phyloP scores from a whole-genome alignment of 768 basidiomycete genomes.

The Mycena leptocephala region DNA sequence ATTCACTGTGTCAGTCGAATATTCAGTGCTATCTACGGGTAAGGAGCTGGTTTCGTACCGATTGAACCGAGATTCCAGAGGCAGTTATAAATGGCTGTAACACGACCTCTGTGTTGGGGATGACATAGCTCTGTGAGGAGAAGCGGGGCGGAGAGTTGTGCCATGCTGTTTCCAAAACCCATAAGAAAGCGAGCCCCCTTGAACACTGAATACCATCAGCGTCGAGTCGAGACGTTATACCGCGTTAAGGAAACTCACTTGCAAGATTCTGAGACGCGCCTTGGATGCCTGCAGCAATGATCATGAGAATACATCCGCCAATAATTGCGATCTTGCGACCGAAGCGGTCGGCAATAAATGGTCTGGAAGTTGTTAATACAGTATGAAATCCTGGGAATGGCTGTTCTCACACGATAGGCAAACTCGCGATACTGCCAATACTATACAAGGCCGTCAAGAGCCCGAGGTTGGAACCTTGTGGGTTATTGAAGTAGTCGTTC shows the following conservation, averaged over 20 bases:
- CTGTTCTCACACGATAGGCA: no score
- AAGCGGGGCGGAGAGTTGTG: constrained; percentile 27
- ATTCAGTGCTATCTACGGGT: constrained; percentile 13
- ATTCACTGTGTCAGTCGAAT: constrained; percentile 23
- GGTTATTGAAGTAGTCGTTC: constrained; percentile 25
- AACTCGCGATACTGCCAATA: no score
- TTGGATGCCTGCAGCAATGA: constrained; percentile 25
- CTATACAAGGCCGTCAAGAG: constrained; percentile 30
- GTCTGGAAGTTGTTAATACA: constrained; percentile 23
- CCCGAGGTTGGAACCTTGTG: constrained; percentile 26
- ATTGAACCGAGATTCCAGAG: constrained; percentile 26
- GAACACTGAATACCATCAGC: constrained; percentile 23
- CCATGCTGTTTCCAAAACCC: constrained; percentile 28
- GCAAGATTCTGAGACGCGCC: constrained; percentile 26
- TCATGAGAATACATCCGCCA: constrained; percentile 26
- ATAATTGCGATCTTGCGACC: constrained; percentile 31
- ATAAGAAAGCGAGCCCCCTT: constrained; percentile 28
- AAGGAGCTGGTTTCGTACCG: constrained; percentile 21
- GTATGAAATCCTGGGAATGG: not conserved
- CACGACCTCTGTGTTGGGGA: constrained; percentile 30
- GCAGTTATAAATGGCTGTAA: constrained; percentile 25
- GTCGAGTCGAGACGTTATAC: not conserved
- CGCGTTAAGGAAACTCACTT: constrained; percentile 15
- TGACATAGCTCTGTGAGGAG: constrained; percentile 25
- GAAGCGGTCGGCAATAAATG: constrained; percentile 28